Conservation (phyloP, 2,329 filamentous ascomycete genomes). For the Gnomoniopsis sp. region DNA sequence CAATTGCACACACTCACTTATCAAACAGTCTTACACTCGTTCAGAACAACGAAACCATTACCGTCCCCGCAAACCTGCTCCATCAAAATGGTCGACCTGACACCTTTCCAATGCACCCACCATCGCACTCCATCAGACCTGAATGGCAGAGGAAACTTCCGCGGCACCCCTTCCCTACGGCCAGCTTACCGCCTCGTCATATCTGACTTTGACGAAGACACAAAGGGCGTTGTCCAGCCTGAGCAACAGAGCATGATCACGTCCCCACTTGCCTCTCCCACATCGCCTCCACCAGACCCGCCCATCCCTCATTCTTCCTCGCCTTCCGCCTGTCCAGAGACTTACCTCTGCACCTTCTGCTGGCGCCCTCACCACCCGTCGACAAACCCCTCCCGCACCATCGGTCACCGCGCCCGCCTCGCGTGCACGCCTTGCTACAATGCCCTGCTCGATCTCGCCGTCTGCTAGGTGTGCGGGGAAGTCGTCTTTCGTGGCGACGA, state of each 20-base stretch:
- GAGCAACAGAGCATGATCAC: too few species aligned
- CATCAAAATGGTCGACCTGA: not conserved
- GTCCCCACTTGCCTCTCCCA: not conserved
- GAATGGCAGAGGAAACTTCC: not conserved
- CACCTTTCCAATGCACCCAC: not conserved
- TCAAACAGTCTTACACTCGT: not conserved
- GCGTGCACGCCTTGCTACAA: slow-evolving; percentile 46
- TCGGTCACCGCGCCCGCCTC: slow-evolving; percentile 46
- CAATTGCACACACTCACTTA: not conserved
- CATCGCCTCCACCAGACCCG: not conserved
- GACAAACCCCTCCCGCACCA: slow-evolving; percentile 29
- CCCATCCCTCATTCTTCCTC: not conserved
- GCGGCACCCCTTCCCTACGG: not conserved
- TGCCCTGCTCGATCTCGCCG: slow-evolving; percentile 48
- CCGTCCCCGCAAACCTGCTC: not conserved
- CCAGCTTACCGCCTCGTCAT: not conserved
- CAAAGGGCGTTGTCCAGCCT: not conserved
- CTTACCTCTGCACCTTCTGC: slow-evolving; percentile 56
- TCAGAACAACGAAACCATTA: not conserved
- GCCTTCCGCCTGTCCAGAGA: not conserved
- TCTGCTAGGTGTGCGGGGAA: slow-evolving; percentile 57
- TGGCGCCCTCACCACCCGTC: slow-evolving; percentile 35
- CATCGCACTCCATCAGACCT: not conserved
- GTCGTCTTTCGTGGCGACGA: slow-evolving; percentile 50
- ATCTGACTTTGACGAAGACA: not conserved